phyloP scores from a whole-genome alignment of 2,329 filamentous ascomycete species.

The Botrytis hyacinthi region DNA sequence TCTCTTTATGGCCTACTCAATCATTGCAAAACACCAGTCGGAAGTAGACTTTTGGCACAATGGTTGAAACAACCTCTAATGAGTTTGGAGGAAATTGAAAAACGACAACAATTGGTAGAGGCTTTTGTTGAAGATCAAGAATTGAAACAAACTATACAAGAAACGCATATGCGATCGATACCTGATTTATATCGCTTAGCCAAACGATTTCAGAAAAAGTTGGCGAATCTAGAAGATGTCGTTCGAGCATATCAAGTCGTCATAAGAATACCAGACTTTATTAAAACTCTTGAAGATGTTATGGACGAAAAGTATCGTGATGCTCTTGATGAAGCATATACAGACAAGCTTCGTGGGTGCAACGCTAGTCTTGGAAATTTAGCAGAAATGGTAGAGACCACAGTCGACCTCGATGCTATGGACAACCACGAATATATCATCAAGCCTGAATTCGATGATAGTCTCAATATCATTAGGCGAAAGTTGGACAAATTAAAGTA shows the following conservation, averaged over 20 bases:
- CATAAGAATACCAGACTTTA: constrained; percentile 85
- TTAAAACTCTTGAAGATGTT: constrained; percentile 83
- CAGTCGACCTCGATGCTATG: constrained; percentile 89
- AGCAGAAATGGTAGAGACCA: constrained; percentile 98
- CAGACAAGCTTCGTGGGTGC: constrained; percentile 72
- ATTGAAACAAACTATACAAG: constrained; percentile 91
- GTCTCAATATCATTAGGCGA: constrained; percentile 80
- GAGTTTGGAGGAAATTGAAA: constrained; percentile 84
- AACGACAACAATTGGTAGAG: constrained; percentile 89
- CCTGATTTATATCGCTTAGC: constrained; percentile 91
- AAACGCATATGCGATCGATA: constrained; percentile 88
- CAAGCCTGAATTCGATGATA: constrained; percentile 95
- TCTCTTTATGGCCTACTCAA: constrained; percentile 91
- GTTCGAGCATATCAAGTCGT: constrained; percentile 93
- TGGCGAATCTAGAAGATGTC: constrained; percentile 91
- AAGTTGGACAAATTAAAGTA: constrained; percentile 81
- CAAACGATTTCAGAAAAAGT: constrained; percentile 90
- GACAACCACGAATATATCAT: constrained; percentile 99
- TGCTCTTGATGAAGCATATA: constrained; percentile 83
- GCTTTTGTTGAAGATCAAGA: constrained; percentile 93
- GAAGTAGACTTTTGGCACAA: constrained; percentile 84
- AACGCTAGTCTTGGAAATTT: constrained; percentile 79
- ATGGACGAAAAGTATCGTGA: constrained; percentile 95
- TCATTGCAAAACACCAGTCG: constrained; percentile 95
- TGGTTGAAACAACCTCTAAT: constrained; percentile 98